Conservation (phyloP, 495 filamentous ascomycete genomes). For the Daldinia caldariorum region DNA sequence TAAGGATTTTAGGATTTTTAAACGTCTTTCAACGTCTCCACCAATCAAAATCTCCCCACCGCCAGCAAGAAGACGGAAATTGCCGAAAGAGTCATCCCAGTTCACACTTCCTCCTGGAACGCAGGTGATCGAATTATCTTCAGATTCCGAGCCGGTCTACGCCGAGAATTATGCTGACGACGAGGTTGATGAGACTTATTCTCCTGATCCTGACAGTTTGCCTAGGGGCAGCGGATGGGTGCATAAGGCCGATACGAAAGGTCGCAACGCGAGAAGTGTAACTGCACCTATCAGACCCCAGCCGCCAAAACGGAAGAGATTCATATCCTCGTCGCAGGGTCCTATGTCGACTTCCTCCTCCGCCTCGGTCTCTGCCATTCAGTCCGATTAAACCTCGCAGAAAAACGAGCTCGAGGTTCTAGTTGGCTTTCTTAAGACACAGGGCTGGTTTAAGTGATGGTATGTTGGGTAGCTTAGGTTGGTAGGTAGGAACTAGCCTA, state of each 20-base stretch:
- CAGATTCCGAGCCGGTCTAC: conserved; percentile 52
- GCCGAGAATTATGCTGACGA: conserved; percentile 57
- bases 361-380: not conserved
- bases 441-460: not conserved
- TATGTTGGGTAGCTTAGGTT: not conserved
- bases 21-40: conserved; percentile 14
- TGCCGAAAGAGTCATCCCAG: conserved; percentile 19
- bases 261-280: conserved; percentile 6
- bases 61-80: conserved; percentile 18
- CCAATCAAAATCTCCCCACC: conserved; percentile 36
- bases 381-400: conserved; percentile 25
- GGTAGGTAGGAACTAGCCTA: not conserved
- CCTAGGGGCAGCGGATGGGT: conserved; percentile 44
- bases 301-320: conserved; percentile 11
- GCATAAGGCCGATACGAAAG: conserved; percentile 24
- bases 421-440: conserved; percentile 1
- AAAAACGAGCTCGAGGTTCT: conserved; percentile 39
- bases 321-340: conserved; percentile 29
- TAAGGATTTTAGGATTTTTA: not conserved
- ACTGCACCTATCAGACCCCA: conserved; percentile 21
- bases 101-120: conserved; percentile 51
- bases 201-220: conserved; percentile 35
- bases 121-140: conserved; percentile 53
- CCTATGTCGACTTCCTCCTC: conserved; percentile 13
- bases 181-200: conserved; percentile 53